A percentile compares a stretch with the other conserved stretches of the same genome.
Conservation (phyloP, 2,329 filamentous ascomycete genomes). For the Trichoderma asperellum region DNA sequence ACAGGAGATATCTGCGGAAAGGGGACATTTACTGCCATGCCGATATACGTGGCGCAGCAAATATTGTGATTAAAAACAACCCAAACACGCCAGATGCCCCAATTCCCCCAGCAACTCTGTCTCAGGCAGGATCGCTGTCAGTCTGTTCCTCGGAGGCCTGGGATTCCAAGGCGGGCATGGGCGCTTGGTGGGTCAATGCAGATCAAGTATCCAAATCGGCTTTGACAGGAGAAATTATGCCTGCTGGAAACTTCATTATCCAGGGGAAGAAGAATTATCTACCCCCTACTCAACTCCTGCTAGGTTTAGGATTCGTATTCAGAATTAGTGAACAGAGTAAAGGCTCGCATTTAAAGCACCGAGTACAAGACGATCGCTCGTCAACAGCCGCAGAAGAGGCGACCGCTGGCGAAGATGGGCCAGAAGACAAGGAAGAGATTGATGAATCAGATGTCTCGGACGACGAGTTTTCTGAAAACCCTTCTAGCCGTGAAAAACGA, state of each 20-base stretch:
- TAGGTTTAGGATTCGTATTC: conserved; percentile 88
- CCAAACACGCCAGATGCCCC: conserved; percentile 76
- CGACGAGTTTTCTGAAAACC: conserved; percentile 41
- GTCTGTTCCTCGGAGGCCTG: conserved; percentile 88
- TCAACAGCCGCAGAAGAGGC: conserved; percentile 20
- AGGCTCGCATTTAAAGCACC: conserved; percentile 75
- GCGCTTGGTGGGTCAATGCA: conserved; percentile 91
- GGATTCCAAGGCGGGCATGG: conserved; percentile 96
- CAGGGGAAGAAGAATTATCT: conserved; percentile 89
- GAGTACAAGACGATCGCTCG: conserved; percentile 39
- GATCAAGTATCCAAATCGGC: conserved; percentile 89
- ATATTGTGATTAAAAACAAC: conserved; percentile 90
- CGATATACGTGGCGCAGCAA: conserved; percentile 80
- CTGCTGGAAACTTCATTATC: conserved; percentile 77
- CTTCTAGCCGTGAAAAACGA: conserved; percentile 39
- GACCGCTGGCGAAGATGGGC: conserved; percentile 33
- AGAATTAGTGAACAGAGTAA: conserved; percentile 88
- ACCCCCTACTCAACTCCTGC: conserved; percentile 81
- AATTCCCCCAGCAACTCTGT: conserved; percentile 87
- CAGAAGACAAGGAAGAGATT: conserved; percentile 33
- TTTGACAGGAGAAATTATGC: conserved; percentile 77
- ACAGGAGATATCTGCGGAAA: conserved; percentile 80
- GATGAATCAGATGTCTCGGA: conserved; percentile 39
- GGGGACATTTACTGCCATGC: conserved; percentile 93
- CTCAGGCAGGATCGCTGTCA: conserved; percentile 83